These are phyloP conservation scores for Aegilops longissima DNA, from an alignment of 176 grass and related monocot genomes.

Conservation along the genomic window DNA sequence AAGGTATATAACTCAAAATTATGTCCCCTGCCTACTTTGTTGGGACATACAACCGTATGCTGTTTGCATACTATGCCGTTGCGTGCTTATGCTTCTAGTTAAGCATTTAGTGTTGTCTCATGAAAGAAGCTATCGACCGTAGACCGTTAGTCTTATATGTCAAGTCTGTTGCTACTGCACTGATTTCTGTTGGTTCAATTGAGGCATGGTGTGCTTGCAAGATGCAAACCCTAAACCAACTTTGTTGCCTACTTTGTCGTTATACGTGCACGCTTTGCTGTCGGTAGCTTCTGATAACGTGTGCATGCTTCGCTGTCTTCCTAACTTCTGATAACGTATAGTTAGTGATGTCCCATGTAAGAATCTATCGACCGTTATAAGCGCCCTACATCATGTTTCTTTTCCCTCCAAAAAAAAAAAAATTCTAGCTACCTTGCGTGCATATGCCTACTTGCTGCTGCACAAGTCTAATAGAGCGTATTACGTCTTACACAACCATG, in stretches of 20 bases:
- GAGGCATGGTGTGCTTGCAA: background rate
- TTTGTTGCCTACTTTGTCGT: background rate
- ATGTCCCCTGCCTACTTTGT: background rate
- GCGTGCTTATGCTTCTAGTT: too few species aligned
- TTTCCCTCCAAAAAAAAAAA: background rate
- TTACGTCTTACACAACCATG: background rate
- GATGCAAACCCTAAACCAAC: background rate
- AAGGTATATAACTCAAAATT: background rate
- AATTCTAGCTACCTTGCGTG: background rate
- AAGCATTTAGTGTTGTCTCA: background rate
- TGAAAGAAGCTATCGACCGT: background rate
- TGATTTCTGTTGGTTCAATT: background rate
- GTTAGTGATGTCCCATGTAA: background rate
- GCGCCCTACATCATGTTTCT: background rate
- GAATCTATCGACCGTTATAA: background rate
- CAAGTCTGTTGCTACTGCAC: background rate
- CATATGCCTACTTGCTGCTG: background rate
- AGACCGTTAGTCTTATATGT: background rate
- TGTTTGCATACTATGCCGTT: background rate
- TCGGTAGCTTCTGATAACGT: background rate
- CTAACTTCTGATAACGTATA: background rate
- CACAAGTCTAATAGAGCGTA: background rate
- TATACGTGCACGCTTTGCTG: background rate
- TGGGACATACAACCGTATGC: background rate
- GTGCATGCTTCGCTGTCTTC: background rate